Evolutionary conservation across 495 filamentous ascomycete genomes (phyloP), one percentile per base, ranked within the genome.

Genomic region (Opeltia flavorubescens): DNA sequence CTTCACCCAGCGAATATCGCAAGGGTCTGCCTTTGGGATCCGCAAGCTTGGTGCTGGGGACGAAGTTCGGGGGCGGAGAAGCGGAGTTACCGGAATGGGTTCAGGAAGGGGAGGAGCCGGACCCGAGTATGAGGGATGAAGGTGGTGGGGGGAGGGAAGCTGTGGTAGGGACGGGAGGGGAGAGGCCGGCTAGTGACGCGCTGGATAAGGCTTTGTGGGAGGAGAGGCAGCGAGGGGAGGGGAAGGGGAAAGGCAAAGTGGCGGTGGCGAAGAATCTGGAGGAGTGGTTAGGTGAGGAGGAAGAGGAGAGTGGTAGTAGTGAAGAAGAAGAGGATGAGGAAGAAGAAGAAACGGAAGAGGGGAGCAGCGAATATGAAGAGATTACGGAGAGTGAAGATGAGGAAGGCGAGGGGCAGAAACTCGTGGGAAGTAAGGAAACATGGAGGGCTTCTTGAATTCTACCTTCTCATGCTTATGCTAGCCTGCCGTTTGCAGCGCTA

Each of bases 41-140:
- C 3, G 77, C 88, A 4, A 86, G 86, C 28, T 73, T 98, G 9
- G 80, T 94, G 1, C 63, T 95, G 4, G 91, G 85, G 0, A 56
- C 80, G 30, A 77, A 81, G 28, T 82, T 83, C 0, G 57, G 91
- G 2, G 66, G 66, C 27, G 89, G 89, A 2, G 93, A 94, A 50
- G 77, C 81, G 53, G 66, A 77, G 12, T 58, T 95, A 5, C 87
- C 89, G 0, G 77, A 81, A 25, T 95, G 89, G 91, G 86, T 96
- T 1, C 67, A 80, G 54, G 68, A 70, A 7, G 88, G 88, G 7
- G 66, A 77, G 50, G 86, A 94, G 60, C 91, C 91, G 8, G 80
- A 88, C 59, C 66, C 80, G 3, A 71, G 66, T 39, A 65, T 94
- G n/a, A 69, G 89, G 45, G 77, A 79, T 30, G 59, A 65, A 28